Evolutionary conservation across 2,329 filamentous ascomycete genomes (phyloP).

Genomic region (Fusarium sp.): DNA sequence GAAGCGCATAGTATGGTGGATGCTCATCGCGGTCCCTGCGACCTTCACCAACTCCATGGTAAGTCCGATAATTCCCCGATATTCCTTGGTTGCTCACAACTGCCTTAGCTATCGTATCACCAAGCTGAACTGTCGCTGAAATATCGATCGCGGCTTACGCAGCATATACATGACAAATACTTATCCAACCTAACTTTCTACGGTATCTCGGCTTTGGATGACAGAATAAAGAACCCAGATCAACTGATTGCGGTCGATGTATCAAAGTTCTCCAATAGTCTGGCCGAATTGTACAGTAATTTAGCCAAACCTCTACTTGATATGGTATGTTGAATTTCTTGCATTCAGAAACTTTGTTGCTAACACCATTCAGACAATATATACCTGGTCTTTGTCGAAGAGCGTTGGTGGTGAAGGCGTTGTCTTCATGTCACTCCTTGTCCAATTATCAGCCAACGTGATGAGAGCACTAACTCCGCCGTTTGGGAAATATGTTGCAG

Average conservation of each 20-base stretch:
- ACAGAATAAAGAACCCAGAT: conserved; percentile 98
- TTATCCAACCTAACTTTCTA: conserved; percentile 98
- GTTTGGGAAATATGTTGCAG: conserved; percentile 96
- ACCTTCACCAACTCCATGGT: conserved; percentile 99
- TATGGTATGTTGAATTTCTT: conserved; percentile 66
- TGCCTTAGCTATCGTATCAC: conserved; percentile 85
- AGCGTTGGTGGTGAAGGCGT: conserved; percentile 97
- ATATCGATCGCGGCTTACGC: conserved; percentile 93
- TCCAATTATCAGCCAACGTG: conserved; percentile 89
- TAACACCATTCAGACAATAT: conserved; percentile 71
- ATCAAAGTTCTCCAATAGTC: conserved; percentile 92
- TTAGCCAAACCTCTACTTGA: conserved; percentile 93
- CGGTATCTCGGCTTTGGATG: conserved; percentile 91
- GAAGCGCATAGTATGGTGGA: conserved; percentile 94
- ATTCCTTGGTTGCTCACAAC: conserved; percentile 8
- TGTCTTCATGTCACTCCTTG: conserved; percentile 92
- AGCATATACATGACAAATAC: conserved; percentile 94
- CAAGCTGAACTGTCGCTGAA: conserved; percentile 93
- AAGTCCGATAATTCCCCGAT: conserved; percentile 43
- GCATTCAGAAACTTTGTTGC: not conserved
- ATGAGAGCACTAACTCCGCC: conserved; percentile 96
- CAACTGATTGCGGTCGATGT: conserved; percentile 98
- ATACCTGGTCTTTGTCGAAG: conserved; percentile 92
- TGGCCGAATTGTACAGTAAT: conserved; percentile 96
- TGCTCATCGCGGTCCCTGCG: conserved; percentile 93